These are phyloP conservation scores for Suillus alpinus DNA, from an alignment of 768 basidiomycete genomes.

Conservation along the genomic window DNA sequence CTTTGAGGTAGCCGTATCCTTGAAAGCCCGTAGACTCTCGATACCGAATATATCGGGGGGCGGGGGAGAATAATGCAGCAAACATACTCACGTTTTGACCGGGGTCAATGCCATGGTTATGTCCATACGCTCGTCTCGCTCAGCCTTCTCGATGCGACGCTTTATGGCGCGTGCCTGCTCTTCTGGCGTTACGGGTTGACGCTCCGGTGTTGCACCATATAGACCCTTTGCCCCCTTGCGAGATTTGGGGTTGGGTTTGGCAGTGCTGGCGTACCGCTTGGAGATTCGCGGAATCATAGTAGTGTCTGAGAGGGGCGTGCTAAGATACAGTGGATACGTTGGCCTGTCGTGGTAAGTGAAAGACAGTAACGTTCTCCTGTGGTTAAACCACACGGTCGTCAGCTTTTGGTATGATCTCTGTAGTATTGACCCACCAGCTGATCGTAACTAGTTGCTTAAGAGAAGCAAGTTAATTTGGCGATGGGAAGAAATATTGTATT, in stretches of 20 bases:
- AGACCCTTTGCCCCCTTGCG: conserved; percentile 2
- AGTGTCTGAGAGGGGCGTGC: background rate
- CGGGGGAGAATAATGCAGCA: background rate
- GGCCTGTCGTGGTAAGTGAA: background rate
- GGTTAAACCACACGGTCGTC: background rate
- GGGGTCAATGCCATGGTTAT: conserved; percentile 34
- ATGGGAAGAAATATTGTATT: background rate
- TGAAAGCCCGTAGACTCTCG: background rate
- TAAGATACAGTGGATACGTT: background rate
- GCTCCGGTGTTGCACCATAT: background rate
- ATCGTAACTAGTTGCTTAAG: background rate
- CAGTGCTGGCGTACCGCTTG: conserved; percentile 6
- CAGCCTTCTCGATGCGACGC: conserved; percentile 35
- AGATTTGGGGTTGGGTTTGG: background rate
- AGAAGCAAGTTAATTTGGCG: background rate
- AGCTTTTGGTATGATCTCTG: background rate
- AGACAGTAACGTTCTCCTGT: background rate
- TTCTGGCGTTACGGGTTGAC: conserved; percentile 26
- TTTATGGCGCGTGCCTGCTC: conserved; percentile 12
- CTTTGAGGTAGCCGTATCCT: background rate
- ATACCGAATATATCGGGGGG: background rate
- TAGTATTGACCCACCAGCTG: background rate
- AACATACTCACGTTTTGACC: conserved; percentile 33
- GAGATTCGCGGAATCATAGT: conserved; percentile 7
- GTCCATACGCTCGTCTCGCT: conserved; percentile 41